phyloP scores from a whole-genome alignment of 768 basidiomycete species.

The Asterophora parasitica region DNA sequence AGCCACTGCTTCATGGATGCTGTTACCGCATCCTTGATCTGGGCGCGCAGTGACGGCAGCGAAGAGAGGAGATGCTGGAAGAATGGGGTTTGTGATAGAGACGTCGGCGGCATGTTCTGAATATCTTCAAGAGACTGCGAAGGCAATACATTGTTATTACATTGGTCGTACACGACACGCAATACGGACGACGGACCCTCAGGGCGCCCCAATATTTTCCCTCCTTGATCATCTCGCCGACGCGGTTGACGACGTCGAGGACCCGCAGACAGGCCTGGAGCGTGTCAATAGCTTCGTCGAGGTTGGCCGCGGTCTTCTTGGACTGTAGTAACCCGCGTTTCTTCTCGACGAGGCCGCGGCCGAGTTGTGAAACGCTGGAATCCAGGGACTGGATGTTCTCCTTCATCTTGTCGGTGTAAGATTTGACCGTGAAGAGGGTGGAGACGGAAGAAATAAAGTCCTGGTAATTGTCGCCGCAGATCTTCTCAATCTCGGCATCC shows the following conservation, averaged over 20 bases:
- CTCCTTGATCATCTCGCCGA: slow-evolving; percentile 88
- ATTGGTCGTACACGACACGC: slow-evolving; percentile 28
- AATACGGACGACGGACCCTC: slow-evolving; percentile 60
- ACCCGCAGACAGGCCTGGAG: slow-evolving; percentile 90
- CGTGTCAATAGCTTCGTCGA: slow-evolving; percentile 96
- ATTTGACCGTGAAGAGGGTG: slow-evolving; percentile 93
- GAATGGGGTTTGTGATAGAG: slow-evolving; percentile 88
- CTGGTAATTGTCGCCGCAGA: slow-evolving; percentile 95
- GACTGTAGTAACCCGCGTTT: slow-evolving; percentile 86
- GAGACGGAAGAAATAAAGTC: slow-evolving; percentile 97
- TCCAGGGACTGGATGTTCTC: slow-evolving; percentile 90
- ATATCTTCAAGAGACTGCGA: slow-evolving; percentile 92
- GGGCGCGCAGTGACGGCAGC: slow-evolving; percentile 80
- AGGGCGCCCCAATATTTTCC: slow-evolving; percentile 97
- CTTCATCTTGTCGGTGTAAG: slow-evolving; percentile 91
- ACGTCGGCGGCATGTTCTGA: slow-evolving; percentile 82
- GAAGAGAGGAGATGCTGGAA: slow-evolving; percentile 90
- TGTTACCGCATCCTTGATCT: slow-evolving; percentile 91
- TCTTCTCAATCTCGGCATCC: slow-evolving; percentile 93
- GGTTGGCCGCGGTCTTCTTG: slow-evolving; percentile 87
- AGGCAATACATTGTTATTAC: slow-evolving; percentile 22
- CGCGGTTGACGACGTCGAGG: slow-evolving; percentile 87
- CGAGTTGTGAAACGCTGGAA: slow-evolving; percentile 81
- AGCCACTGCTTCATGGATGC: slow-evolving; percentile 97
- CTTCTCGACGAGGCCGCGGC: slow-evolving; percentile 86